These are phyloP conservation scores for Ustilago shanxiensis DNA, from an alignment of 1,284 basidiomycete genomes.

Conservation along the genomic window DNA sequence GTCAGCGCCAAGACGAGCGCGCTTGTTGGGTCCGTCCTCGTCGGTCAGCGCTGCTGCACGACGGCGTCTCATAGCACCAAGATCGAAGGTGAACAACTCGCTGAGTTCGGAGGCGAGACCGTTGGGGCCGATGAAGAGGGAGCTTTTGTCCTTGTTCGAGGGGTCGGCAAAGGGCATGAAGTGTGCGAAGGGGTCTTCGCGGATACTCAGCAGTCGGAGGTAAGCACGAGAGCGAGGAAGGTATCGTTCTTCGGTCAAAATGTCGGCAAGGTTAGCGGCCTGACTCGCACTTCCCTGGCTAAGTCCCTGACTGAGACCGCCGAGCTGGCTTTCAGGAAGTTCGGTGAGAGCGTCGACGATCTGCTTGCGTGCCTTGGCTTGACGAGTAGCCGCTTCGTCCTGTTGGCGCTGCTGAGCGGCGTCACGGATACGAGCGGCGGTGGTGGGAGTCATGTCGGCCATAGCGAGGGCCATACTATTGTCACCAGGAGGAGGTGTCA, in stretches of 20 bases:
- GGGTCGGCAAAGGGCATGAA: constrained; percentile 77
- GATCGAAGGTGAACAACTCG: constrained; percentile 85
- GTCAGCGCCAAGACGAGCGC: constrained; percentile 45
- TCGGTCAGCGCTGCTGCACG: constrained; percentile 69
- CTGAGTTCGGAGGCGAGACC: constrained; percentile 84
- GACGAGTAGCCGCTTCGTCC: constrained; percentile 51
- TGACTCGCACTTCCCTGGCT: constrained; percentile 76
- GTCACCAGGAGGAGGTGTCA: constrained; percentile 50
- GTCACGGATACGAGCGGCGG: constrained; percentile 71
- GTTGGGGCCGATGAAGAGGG: constrained; percentile 79
- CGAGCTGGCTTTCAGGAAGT: constrained; percentile 72
- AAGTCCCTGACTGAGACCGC: constrained; percentile 42
- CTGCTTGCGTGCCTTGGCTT: constrained; percentile 69
- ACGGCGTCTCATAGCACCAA: constrained; percentile 70
- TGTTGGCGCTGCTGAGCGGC: constrained; percentile 55
- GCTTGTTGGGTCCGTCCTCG: constrained; percentile 65
- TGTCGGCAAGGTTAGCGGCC: constrained; percentile 78
- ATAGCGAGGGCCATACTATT: constrained; percentile 57
- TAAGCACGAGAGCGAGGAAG: constrained; percentile 84
- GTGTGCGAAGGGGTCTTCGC: constrained; percentile 84
- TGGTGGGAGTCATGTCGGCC: constrained; percentile 74
- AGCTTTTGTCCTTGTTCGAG: constrained; percentile 76
- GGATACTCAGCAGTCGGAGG: constrained; percentile 84
- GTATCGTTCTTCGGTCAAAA: constrained; percentile 79
- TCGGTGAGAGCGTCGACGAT: constrained; percentile 73